Base-by-base conservation (phyloP, 2,329 filamentous ascomycete species). In the Fusarium sp. region DNA sequence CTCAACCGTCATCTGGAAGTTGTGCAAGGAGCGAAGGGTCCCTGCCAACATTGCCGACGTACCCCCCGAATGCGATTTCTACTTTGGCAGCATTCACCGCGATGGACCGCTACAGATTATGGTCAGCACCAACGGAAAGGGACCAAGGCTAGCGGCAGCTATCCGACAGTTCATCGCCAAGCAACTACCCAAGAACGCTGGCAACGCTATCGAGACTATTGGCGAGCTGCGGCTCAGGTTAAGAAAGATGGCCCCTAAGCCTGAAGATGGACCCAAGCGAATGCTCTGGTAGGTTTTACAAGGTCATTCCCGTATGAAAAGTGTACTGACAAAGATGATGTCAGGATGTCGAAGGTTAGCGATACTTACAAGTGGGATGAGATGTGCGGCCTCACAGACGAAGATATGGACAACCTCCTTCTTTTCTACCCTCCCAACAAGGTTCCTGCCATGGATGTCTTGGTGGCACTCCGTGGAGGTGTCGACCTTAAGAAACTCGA, bases 61-160 rank as follows among this genome's bases (percentile, higher is more conserved):
- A 5, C 96, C 96, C 0, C 87, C 93, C 1, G 96, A 99, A 78
- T 99, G 96, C 79, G 96, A 99, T 76, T 99, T 99, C 77, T 99
- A 97, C 84, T 99, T 99, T 81, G 96, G 96, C 65, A 96, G 92
- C 76, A 90, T 97, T 38, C 93, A 99, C 80, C 90, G 96, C 49
- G 96, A 99, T 77, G 96, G 96, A 0, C 96, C 96, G 7, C 80
- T 99, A 62, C 96, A 99, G 82, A 91, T 99, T 74, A 99, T 99
- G 96, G 95, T 99, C 72, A 96, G 92, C 81, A 99, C 96, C 34
- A 99, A 98, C 77, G 96, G 96, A 51, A 97, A 97, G 77, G 96
- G 96, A 0, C 96, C 96, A 0, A 90, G 95, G 76, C 82, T 99
- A 67, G 96, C 96, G 11, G 95, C 93, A 70, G 89, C 94, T 46